Percentiles rank a stretch among this genome's conserved stretches.
Conservation (phyloP, 441 rosid genomes). For the Raphanus hybrid region DNA sequence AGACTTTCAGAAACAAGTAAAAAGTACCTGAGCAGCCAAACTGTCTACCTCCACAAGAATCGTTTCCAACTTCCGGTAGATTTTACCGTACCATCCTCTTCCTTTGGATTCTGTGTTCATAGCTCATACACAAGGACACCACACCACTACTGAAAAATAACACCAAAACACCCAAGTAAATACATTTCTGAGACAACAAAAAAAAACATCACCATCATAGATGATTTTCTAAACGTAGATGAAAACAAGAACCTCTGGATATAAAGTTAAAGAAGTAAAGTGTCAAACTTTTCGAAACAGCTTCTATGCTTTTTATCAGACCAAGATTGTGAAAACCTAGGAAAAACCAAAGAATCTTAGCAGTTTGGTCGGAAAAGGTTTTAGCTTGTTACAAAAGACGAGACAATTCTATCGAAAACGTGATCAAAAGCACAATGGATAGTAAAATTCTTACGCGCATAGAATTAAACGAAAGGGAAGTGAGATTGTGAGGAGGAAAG, state of each 20-base stretch:
- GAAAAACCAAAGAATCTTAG: constrained; percentile 1
- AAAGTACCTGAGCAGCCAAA: constrained; percentile 36
- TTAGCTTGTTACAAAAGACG: neutral
- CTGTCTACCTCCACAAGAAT: constrained; percentile 66
- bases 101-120: constrained; percentile 64
- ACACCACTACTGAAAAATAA: constrained; percentile 14
- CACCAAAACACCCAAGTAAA: constrained; percentile 2
- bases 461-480: neutral
- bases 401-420: constrained; percentile 23
- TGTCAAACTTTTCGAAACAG: constrained; percentile 13
- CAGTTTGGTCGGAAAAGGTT: constrained; percentile 8
- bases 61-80: constrained; percentile 73
- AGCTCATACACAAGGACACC: constrained; percentile 13
- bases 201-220: neutral
- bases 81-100: constrained; percentile 66
- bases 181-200: neutral
- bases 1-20: neutral
- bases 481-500: neutral
- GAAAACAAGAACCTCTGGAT: neutral
- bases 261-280: neutral
- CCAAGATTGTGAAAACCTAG: neutral
- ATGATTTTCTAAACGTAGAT: neutral
- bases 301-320: constrained; percentile 5
- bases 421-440: constrained; percentile 25
- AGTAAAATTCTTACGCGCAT: constrained; percentile 8